Base-by-base conservation (phyloP, 2,329 filamentous ascomycete species). In the Phialophora chinensis region DNA sequence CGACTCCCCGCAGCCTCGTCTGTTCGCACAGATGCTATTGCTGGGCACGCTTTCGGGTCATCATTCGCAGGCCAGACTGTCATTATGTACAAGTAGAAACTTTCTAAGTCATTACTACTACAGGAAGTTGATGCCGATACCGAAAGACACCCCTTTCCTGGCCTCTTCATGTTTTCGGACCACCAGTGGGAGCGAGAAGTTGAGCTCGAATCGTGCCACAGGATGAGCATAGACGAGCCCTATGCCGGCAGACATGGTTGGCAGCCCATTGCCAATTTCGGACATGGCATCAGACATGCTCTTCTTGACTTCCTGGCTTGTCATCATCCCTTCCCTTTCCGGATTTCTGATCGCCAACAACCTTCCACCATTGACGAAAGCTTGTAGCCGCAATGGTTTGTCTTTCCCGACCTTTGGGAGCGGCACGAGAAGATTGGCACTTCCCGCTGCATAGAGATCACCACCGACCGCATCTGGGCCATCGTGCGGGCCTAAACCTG, bases 71-170 rank as follows among this genome's bases (percentile, higher is more conserved):
- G 68, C 71, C 55, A 72, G 68, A 64, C 75, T 73, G 75, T 72
- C 54, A 57, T 29, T 67, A 73, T 71, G 60, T 69, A 72, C 61
- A 72, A 62, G 11, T 54, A 65, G 33, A 35, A 35, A 35, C n/a
- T 50, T 35, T 65, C 61, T 61, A 38, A 33, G 42, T 35, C 47
- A 29, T 56, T 60, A 52, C 54, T 61, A 67, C 66, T 90, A 98
- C 84, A 98, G 81, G 77, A 99, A 97, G 80, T 91, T 96, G 75
- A 99, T 93, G 58, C 95, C 95, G 49, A 99, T 92, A n/a, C 95
- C 95, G 74, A 99, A 89, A 77, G 95, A 93, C 70, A 99, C 76
- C 0, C 95, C 95, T 81, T 99, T 99, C 63, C 94, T 87, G 17
- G 88, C 90, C 73, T 95, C 90, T 80, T 99, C 95, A 42, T 92